Conservation (phyloP, 305 asterid genomes). For the Ilex paraguariensis region DNA sequence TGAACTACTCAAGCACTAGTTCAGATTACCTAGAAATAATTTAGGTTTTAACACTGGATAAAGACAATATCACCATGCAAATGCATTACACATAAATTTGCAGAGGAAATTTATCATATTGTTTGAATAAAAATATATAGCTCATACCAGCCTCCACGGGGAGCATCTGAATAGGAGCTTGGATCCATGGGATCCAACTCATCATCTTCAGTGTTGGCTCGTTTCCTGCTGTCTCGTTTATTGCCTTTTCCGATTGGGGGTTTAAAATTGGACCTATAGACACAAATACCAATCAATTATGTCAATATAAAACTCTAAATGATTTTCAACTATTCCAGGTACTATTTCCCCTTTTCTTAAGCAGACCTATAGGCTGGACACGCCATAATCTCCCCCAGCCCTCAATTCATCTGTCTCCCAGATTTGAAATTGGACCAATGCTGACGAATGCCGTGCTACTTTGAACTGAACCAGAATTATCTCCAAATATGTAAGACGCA, state of each 20-base stretch:
- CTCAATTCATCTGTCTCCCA: too few species aligned
- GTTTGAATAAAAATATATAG: constrained; percentile 22
- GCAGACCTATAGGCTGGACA: too few species aligned
- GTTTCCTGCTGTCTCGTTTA: constrained; percentile 65
- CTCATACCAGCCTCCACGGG: constrained; percentile 95
- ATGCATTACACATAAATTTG: constrained; percentile 2
- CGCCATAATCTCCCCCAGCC: too few species aligned
- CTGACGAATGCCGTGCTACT: too few species aligned
- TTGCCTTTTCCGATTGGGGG: constrained; percentile 72
- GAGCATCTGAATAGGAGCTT: constrained; percentile 97
- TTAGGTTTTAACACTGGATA: background rate
- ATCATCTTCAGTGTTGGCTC: constrained; percentile 65
- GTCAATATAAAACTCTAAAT: background rate
- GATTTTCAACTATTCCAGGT: too few species aligned
- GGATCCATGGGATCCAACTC: constrained; percentile 99
- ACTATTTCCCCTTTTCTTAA: too few species aligned
- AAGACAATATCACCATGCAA: constrained; percentile 6
- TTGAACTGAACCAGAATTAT: too few species aligned
- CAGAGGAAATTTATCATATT: background rate
- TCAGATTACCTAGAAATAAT: background rate
- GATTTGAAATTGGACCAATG: too few species aligned
- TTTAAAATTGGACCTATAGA: constrained; percentile 62
- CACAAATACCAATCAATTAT: background rate
- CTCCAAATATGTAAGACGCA: too few species aligned
- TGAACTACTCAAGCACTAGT: background rate